These are phyloP conservation scores for Aquilaria sinensis DNA, from an alignment of 345 rosid species.

Conservation along the genomic window DNA sequence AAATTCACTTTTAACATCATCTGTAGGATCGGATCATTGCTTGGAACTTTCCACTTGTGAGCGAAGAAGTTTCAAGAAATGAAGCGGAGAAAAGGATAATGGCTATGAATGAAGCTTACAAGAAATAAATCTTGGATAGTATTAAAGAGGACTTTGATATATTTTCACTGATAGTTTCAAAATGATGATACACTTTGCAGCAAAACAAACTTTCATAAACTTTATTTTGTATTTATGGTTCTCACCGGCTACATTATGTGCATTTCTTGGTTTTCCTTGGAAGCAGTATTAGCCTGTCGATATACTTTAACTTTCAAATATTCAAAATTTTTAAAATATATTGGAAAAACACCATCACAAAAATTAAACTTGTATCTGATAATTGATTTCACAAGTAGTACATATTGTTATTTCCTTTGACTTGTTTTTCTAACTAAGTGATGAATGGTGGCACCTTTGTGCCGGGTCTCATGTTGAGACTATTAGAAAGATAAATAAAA, in stretches of 20 bases:
- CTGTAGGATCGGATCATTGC: conserved; percentile 89
- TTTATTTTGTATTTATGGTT: too few relatives aligned
- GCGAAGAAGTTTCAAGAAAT: conserved; percentile 85
- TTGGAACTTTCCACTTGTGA: conserved; percentile 72
- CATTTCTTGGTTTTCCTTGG: too few relatives aligned
- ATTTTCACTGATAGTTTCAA: too few relatives aligned
- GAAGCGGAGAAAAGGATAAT: conserved; percentile 72
- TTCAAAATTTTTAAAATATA: too few relatives aligned
- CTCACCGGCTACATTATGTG: too few relatives aligned
- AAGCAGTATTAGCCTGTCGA: too few relatives aligned
- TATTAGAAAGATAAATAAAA: conserved; percentile 69
- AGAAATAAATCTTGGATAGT: conserved; percentile 83
- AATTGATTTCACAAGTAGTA: not conserved
- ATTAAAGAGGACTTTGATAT: conserved; percentile 56
- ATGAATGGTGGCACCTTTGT: conserved; percentile 99
- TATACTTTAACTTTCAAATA: too few relatives aligned
- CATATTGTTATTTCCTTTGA: not conserved
- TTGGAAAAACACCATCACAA: too few relatives aligned
- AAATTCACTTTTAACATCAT: conserved; percentile 38
- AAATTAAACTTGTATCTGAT: too few relatives aligned
- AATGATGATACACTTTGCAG: too few relatives aligned
- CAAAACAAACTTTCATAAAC: too few relatives aligned
- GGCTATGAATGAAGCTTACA: conserved; percentile 86
- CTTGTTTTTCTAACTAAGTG: conserved; percentile 32
- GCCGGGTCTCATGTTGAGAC: conserved; percentile 96